Evolutionary conservation across 2,329 filamentous ascomycete genomes (phyloP).

Genomic region (Lachnellula suecica): DNA sequence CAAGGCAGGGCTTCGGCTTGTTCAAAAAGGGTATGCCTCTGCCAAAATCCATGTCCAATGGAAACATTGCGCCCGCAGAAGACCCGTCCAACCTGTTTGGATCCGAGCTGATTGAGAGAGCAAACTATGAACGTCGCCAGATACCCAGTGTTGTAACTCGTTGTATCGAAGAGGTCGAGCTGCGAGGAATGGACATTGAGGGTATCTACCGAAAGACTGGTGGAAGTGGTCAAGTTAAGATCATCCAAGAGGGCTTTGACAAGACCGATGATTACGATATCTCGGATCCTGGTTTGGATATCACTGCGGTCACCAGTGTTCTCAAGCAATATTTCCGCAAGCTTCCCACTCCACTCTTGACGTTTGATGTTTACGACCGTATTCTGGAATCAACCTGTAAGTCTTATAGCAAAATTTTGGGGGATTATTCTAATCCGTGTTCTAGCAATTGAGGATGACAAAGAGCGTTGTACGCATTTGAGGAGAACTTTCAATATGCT

Average conservation of each 20-base stretch:
- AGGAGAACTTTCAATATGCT: constrained; percentile 74
- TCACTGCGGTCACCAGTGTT: constrained; percentile 92
- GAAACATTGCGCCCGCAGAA: constrained; percentile 43
- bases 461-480: constrained; percentile 70
- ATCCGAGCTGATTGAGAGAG: constrained; percentile 80
- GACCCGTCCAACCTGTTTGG: constrained; percentile 72
- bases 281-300: constrained; percentile 89
- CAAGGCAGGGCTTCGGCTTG: constrained; percentile 61
- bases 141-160: constrained; percentile 89
- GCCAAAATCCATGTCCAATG: constrained; percentile 49
- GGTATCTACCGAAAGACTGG: constrained; percentile 98
- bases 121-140: constrained; percentile 83
- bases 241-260: constrained; percentile 89
- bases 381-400: constrained; percentile 78
- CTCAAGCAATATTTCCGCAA: constrained; percentile 98
- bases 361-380: constrained; percentile 87
- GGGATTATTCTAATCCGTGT: constrained; percentile 24
- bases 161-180: constrained; percentile 95
- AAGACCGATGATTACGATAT: constrained; percentile 85
- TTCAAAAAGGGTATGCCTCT: constrained; percentile 51
- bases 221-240: constrained; percentile 85
- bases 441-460: constrained; percentile 61
- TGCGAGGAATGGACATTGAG: constrained; percentile 94
- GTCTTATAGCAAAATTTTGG: constrained; percentile 31
- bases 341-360: constrained; percentile 84